Conservation (phyloP, 345 rosid genomes). For the Arabis hirsuta region DNA sequence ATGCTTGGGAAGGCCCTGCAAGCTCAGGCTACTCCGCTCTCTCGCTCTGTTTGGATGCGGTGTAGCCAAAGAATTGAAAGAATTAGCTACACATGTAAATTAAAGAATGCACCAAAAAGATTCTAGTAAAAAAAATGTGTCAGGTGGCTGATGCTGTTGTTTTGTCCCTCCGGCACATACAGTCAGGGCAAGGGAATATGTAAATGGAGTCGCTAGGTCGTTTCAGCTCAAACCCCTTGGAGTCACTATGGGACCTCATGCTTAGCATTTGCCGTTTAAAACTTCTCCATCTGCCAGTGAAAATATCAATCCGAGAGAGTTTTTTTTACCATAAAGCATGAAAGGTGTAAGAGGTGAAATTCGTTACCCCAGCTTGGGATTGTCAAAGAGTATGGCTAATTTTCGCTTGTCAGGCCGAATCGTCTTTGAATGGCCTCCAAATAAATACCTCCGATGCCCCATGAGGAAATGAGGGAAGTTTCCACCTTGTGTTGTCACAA, state of each 20-base stretch:
- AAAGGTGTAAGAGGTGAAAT: slow-evolving; percentile 29
- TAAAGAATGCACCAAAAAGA: slow-evolving; percentile 26
- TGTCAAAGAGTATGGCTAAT: slow-evolving; percentile 84
- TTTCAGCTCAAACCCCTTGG: slow-evolving; percentile 88
- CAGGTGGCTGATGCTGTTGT: slow-evolving; percentile 40
- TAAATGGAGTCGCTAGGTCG: slow-evolving; percentile 83
- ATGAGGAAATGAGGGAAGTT: slow-evolving; percentile 96
- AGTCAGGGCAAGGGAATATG: slow-evolving; percentile 92
- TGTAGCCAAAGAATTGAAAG: slow-evolving; percentile 40
- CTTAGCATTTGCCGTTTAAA: slow-evolving; percentile 83
- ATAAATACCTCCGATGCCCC: slow-evolving; percentile 92
- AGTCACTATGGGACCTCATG: slow-evolving; percentile 89
- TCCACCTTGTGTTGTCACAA: slow-evolving; percentile 99
- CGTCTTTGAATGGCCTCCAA: slow-evolving; percentile 92
- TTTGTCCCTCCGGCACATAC: slow-evolving; percentile 87
- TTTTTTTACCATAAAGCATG: not conserved
- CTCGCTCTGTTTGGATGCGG: slow-evolving; percentile 14
- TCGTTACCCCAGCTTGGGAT: slow-evolving; percentile 77
- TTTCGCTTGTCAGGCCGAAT: slow-evolving; percentile 94
- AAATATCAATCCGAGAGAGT: slow-evolving; percentile 1
- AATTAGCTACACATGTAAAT: slow-evolving; percentile 34
- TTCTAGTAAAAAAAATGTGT: slow-evolving; percentile 21
- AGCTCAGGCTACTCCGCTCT: slow-evolving; percentile 1
- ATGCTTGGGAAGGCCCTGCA: slow-evolving; percentile 8
- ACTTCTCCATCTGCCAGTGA: slow-evolving; percentile 81